Evolutionary conservation across 345 rosid genomes (phyloP), one percentile per base, ranked within the genome.

Genomic region (Atalantia buxifolia): DNA sequence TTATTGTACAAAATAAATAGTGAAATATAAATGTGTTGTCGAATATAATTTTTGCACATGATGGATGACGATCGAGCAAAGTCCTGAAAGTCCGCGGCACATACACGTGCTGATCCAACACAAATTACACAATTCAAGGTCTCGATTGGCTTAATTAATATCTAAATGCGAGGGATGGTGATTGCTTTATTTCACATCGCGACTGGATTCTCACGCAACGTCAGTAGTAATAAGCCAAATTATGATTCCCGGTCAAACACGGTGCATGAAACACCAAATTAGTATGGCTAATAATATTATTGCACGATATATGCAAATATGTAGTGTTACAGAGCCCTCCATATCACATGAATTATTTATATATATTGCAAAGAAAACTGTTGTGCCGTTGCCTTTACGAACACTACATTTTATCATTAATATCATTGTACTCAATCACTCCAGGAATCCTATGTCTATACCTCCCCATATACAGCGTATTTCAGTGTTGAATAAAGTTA

Each of bases 351-450:
- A 50, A 64, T 12, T 30, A 64, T 18, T 24, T 22, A 60, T n/a
- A 12, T 22, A 60, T n/a, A 8, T 69, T 75, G 38, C 21, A 38
- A 22, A 25, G 62, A 53, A 33, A 68, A 40, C 50, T 67, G 67
- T n/a, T 71, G 81, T 83, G 89, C 90, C 91, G 91, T 88, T 80
- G 81, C 89, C 91, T 88, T 88, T 72, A 88, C 91, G 91, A 88
- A 81, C 82, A 80, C 91, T 86, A 14, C 76, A 66, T 42, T 19
- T 53, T n/a, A 1, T 36, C 67, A 72, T 78, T 72, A 65, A 72
- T 69, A 36, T 62, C 35, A 40, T 13, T 24, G 33, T 36, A 71
- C 18, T 53, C 63, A 9, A 48, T 71, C 24, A 64, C 1, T 12
- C 66, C 60, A 63, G 75, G 75, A 68, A 79, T 79, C 78, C 75